phyloP scores from a whole-genome alignment of 768 basidiomycete genomes.

The Termitomyces sp. region DNA sequence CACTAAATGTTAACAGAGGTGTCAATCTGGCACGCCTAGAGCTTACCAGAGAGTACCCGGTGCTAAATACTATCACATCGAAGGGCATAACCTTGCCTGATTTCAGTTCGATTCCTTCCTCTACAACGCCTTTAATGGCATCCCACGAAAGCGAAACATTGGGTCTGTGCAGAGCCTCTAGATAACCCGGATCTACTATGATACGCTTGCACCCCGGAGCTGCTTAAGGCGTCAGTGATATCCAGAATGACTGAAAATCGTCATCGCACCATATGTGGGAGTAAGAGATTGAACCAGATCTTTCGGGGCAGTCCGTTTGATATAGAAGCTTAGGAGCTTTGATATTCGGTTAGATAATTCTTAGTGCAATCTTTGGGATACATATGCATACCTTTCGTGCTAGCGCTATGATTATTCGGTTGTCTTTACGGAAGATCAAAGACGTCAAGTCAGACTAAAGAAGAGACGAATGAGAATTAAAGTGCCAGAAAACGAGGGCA shows the following conservation, averaged over 20 bases:
- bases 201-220: slow-evolving; percentile 62
- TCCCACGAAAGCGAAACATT: slow-evolving; percentile 51
- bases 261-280: slow-evolving; percentile 43
- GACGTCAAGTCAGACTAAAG: slow-evolving; percentile 30
- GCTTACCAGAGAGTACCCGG: slow-evolving; percentile 41
- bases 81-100: slow-evolving; percentile 43
- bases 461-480: background rate
- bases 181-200: slow-evolving; percentile 54
- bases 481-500: background rate
- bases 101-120: slow-evolving; percentile 44
- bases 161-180: slow-evolving; percentile 42
- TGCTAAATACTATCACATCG: slow-evolving; percentile 55
- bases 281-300: slow-evolving; percentile 40
- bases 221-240: background rate
- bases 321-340: slow-evolving; percentile 39
- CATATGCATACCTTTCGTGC: slow-evolving; percentile 24
- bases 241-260: background rate
- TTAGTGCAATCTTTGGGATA: background rate
- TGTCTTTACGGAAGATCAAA: slow-evolving; percentile 36
- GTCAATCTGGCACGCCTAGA: background rate
- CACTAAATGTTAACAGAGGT: background rate
- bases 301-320: slow-evolving; percentile 42
- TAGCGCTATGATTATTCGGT: slow-evolving; percentile 23
- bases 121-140: slow-evolving; percentile 39
- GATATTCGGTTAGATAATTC: background rate